A percentile compares a stretch with the other conserved stretches of the same genome.
phyloP scores from a whole-genome alignment of 192 early-diverging fungal species.

The Coemansia sp. region DNA sequence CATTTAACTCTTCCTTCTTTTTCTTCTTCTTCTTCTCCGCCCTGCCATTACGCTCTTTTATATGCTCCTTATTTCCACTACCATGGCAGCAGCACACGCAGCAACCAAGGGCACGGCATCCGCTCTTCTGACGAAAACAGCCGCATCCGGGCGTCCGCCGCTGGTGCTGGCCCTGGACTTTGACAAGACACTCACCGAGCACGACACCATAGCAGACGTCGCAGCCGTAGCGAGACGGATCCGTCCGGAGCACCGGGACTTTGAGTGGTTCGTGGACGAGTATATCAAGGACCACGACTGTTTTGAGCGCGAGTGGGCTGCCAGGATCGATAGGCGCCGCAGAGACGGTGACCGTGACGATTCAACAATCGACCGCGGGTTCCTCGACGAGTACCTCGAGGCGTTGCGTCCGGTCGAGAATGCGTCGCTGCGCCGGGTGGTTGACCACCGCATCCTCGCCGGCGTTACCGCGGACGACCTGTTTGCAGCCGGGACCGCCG shows the following conservation, averaged over 20 bases:
- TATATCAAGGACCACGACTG: conserved; percentile 27
- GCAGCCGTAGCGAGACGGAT: conserved; percentile 14
- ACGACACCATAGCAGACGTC: conserved; percentile 34
- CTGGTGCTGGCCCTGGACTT: conserved; percentile 39
- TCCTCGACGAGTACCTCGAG: conserved; percentile 31
- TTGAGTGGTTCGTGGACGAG: conserved; percentile 20
- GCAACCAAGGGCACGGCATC: not conserved
- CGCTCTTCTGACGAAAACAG: not conserved
- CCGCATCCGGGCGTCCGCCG: not conserved
- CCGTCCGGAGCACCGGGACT: conserved; percentile 16
- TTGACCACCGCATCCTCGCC: conserved; percentile 17
- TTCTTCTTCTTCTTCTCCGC: not conserved
- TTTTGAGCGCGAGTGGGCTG: conserved; percentile 19
- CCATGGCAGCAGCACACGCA: not conserved
- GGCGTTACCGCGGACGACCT: conserved; percentile 23
- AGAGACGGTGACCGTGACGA: not conserved
- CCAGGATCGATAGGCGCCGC: not conserved
- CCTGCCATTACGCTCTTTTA: not conserved
- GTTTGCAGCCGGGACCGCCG: conserved; percentile 11
- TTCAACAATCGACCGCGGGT: not conserved
- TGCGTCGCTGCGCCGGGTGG: conserved; percentile 30
- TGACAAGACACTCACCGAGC: conserved; percentile 45
- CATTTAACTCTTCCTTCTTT: not conserved
- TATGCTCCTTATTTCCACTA: not conserved
- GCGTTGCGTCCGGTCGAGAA: conserved; percentile 30